Base-by-base conservation (phyloP, 371 early-diverging fungal species). In the Blakeslea trispora region DNA sequence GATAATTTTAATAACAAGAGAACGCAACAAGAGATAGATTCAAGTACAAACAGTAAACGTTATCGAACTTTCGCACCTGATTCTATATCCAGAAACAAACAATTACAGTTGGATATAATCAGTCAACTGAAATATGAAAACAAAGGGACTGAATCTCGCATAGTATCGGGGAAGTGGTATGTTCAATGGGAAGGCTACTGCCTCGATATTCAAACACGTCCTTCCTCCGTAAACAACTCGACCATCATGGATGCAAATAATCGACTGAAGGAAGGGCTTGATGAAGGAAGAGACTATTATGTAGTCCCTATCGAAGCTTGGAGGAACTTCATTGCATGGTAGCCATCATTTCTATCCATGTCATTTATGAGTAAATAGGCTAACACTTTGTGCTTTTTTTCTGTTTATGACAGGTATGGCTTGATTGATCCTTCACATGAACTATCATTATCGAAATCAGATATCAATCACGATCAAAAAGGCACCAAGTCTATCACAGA, bases 271-370 rank as follows among this genome's bases (percentile, higher is more conserved):
- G 15, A 15, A 5, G n/a, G 19, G 8, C 17, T 50, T n/a, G 18
- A 28, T 15, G 6, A 15, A 3, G 57, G 35, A 23, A 22, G 34
- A 43, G 57, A 57, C 23, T 50, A 35, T 35, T 43, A 50, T 8
- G 6, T 45, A n/a, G 11, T 57, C 11, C 34, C 45, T 2, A 21
- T 50, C 7, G 35, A 15, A n/a, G 50, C 50, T 21, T 57, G 57
- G 57, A 15, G 24, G 1, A 22, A n/a, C 35, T 35, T 57, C 1
- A 15, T 43, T 6, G 1, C 14, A 8, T 57, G 57, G 57, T 57
- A 57, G n/a, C n/a, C n/a, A n/a, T n/a, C n/a, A n/a, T n/a, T n/a
- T n/a, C n/a, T n/a, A n/a, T n/a, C n/a, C n/a, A n/a, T n/a, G n/a
- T n/a, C n/a, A n/a, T n/a, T n/a, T n/a, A n/a, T n/a, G n/a, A n/a